Percentiles rank a stretch among this genome's conserved stretches.
phyloP scores from a whole-genome alignment of 305 asterid species.

The Fraxinus sp. region DNA sequence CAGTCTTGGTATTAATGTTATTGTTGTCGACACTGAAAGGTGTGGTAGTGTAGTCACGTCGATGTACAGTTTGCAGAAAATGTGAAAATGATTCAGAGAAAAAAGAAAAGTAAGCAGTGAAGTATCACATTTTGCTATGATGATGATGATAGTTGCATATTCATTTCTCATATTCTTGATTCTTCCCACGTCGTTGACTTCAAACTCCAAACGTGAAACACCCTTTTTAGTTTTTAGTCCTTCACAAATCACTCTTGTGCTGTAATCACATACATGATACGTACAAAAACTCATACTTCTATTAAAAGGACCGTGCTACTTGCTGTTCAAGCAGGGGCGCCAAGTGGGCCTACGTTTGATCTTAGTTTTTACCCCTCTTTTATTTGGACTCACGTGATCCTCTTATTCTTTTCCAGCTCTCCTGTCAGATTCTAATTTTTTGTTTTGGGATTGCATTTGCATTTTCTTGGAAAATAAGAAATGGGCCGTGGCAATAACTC shows the following conservation, averaged over 20 bases:
- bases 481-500: not conserved
- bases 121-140: not conserved
- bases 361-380: not conserved
- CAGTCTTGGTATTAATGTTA: not conserved
- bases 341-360: not conserved
- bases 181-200: not conserved
- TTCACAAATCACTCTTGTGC: too few species aligned
- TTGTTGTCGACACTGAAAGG: not conserved
- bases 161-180: not conserved
- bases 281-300: not conserved
- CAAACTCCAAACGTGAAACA: not conserved
- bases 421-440: not conserved
- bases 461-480: not conserved
- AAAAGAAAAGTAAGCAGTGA: not conserved
- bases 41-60: conserved; percentile 32
- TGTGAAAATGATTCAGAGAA: not conserved
- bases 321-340: not conserved
- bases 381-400: not conserved
- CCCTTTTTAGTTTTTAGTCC: too few species aligned
- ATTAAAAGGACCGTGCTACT: not conserved
- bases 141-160: conserved; percentile 12
- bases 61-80: conserved; percentile 24
- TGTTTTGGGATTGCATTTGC: not conserved
- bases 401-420: not conserved
- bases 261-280: not conserved